Conservation (phyloP, 2,329 filamentous ascomycete genomes). For the Neoascochyta sp. region DNA sequence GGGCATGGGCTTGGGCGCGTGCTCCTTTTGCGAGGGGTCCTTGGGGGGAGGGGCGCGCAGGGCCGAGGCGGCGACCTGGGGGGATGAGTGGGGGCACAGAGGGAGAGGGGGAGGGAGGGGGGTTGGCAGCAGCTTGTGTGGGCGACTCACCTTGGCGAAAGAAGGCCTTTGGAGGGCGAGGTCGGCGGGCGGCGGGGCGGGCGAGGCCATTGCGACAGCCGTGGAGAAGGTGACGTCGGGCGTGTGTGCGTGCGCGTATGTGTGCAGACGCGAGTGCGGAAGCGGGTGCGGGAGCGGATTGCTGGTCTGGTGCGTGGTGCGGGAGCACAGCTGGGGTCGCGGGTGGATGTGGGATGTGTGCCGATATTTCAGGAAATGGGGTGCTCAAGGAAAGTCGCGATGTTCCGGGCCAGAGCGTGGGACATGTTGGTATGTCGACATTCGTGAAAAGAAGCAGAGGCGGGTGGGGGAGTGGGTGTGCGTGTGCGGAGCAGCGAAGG, state of each 20-base stretch:
- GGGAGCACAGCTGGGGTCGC: too few relatives aligned
- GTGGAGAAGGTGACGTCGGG: too few relatives aligned
- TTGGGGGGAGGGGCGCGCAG: slow-evolving; percentile 25
- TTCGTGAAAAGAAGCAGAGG: slow-evolving; percentile 33
- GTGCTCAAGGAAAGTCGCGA: slow-evolving; percentile 52
- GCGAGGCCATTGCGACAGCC: slow-evolving; percentile 29
- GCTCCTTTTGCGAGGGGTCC: slow-evolving; percentile 22
- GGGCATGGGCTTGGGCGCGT: slow-evolving; percentile 20
- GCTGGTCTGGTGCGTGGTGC: too few relatives aligned
- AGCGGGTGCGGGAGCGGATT: too few relatives aligned
- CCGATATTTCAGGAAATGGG: slow-evolving; percentile 47
- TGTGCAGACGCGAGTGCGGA: too few relatives aligned
- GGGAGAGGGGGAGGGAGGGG: slow-evolving; percentile 19
- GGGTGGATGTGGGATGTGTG: too few relatives aligned
- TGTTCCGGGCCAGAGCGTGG: slow-evolving; percentile 45
- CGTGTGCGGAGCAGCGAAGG: slow-evolving; percentile 9
- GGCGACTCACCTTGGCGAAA: slow-evolving; percentile 66
- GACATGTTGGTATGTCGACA: slow-evolving; percentile 51
- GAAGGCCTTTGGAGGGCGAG: slow-evolving; percentile 54
- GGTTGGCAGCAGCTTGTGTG: background rate
- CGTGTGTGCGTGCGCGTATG: too few relatives aligned
- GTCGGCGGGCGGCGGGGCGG: slow-evolving; percentile 27
- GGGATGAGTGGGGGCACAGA: too few relatives aligned
- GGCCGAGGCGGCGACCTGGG: slow-evolving; percentile 42
- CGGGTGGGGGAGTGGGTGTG: slow-evolving; percentile 13